Evolutionary conservation across 2,329 filamentous ascomycete genomes (phyloP), one percentile per base, ranked within the genome.

Genomic region (Pleomassaria siparia): DNA sequence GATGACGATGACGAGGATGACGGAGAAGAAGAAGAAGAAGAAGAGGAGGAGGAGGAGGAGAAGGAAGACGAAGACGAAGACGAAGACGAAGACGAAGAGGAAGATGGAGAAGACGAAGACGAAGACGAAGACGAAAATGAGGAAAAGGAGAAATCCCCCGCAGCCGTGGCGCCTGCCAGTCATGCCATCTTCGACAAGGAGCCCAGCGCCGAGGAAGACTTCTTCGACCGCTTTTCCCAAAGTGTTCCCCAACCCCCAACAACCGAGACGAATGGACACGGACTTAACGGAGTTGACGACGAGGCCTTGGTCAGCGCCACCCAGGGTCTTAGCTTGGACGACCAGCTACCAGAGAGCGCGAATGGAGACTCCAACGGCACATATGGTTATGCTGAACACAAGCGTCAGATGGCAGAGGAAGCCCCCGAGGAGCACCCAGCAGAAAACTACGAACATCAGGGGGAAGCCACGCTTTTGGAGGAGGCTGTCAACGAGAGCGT

Each of bases 371-470:
- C 49, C 9, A 54, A 54, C 16, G 51, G 52, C 25, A 47, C 49
- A 5, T 43, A 42, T 8, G 51, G 43, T 29, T 20, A 40, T 13
- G 33, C 44, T 35, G 44, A 44, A 2, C 43, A 30, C 11, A 39
- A 26, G 25, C 24, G 15, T 21, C 2, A 29, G 28, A 30, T 18
- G 7, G 26, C 42, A 24, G 16, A 26, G 32, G 48, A 51, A 16
- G 56, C 5, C 37, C 39, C 32, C 29, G 33, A 49, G 7, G 39
- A 49, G 22, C 15, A 44, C 28, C 54, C 58, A 11, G 64, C 64
- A 26, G 65, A 65, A 26, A 59, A 71, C 32, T 78, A 79, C 53
- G 76, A 78, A 47, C 71, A 75, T 49, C 76, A 79, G 47, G 71
- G 76, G 32, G 72, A 75, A 41, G 63, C 63, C 0, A 74, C 74